These are phyloP conservation scores for Fusarium sp. DNA, from an alignment of 2,329 filamentous ascomycete species.

Conservation along the genomic window DNA sequence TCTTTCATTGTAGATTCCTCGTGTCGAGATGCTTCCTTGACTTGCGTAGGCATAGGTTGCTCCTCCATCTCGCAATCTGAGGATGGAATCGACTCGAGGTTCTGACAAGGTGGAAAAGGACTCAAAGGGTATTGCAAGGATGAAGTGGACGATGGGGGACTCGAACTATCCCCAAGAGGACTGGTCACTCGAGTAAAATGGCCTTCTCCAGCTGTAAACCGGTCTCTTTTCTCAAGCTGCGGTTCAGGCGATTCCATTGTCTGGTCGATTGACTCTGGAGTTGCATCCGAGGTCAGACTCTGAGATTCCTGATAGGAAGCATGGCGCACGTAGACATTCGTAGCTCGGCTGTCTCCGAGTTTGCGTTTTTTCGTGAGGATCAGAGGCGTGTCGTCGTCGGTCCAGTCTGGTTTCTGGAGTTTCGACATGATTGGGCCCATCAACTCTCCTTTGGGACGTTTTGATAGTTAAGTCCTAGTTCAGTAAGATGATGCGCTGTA, in stretches of 20 bases:
- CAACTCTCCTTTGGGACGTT: neutral
- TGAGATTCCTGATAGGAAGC: neutral
- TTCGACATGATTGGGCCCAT: neutral
- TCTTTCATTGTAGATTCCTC: neutral
- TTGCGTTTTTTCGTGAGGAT: neutral
- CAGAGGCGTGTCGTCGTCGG: neutral
- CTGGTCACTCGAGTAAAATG: neutral
- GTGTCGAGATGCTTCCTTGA: neutral
- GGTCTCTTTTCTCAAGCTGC: neutral
- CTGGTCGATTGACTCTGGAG: neutral
- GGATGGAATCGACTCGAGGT: neutral
- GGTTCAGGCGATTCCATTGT: neutral
- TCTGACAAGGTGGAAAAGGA: neutral
- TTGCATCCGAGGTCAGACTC: neutral
- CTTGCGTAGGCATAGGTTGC: neutral
- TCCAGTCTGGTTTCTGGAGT: neutral
- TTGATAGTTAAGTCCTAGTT: neutral
- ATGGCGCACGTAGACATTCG: constrained; percentile 1
- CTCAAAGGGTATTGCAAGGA: no score
- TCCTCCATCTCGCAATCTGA: neutral
- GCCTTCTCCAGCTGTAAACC: no score
- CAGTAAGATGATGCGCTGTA: neutral
- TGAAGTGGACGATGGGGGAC: no score
- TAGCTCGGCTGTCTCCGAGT: neutral
- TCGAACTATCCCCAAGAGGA: no score